Conservation (phyloP, 306 rosid genomes). For the Phaseolus lunatus region DNA sequence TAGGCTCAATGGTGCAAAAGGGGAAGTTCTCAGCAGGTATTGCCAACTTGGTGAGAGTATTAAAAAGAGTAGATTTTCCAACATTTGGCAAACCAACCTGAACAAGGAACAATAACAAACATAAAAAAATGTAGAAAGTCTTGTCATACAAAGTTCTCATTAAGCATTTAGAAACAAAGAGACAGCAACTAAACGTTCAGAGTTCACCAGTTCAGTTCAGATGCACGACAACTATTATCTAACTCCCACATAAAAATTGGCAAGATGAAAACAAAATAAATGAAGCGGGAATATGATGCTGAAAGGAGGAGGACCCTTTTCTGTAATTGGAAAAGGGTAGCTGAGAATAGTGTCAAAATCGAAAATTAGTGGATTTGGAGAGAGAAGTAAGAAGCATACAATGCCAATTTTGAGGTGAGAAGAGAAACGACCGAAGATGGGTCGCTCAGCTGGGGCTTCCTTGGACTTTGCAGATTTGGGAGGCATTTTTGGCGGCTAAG, state of each 20-base stretch:
- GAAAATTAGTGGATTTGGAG: constrained; percentile 32
- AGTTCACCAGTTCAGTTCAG: constrained; percentile 31
- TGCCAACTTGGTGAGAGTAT: constrained; percentile 88
- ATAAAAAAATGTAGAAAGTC: neutral
- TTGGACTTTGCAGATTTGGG: constrained; percentile 87
- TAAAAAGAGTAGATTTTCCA: constrained; percentile 96
- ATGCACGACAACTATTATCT: neutral
- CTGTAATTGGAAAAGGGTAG: constrained; percentile 10
- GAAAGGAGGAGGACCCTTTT: constrained; percentile 1
- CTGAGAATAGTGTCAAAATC: constrained; percentile 28
- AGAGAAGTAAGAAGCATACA: constrained; percentile 46
- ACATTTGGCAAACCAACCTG: constrained; percentile 99
- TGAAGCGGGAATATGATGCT: neutral
- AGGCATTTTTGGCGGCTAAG: constrained; percentile 68
- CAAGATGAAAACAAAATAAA: constrained; percentile 17
- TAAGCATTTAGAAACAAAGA: constrained; percentile 23
- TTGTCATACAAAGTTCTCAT: neutral
- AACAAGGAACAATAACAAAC: constrained; percentile 38
- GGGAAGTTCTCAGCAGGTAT: constrained; percentile 99
- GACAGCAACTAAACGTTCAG: neutral
- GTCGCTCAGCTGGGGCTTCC: constrained; percentile 86
- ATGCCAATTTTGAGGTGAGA: constrained; percentile 96
- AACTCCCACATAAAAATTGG: constrained; percentile 25
- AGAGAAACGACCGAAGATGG: constrained; percentile 89
- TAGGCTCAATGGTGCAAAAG: constrained; percentile 98